These are phyloP conservation scores for Prinsepia uniflora DNA, from an alignment of 306 rosid genomes.

Conservation along the genomic window DNA sequence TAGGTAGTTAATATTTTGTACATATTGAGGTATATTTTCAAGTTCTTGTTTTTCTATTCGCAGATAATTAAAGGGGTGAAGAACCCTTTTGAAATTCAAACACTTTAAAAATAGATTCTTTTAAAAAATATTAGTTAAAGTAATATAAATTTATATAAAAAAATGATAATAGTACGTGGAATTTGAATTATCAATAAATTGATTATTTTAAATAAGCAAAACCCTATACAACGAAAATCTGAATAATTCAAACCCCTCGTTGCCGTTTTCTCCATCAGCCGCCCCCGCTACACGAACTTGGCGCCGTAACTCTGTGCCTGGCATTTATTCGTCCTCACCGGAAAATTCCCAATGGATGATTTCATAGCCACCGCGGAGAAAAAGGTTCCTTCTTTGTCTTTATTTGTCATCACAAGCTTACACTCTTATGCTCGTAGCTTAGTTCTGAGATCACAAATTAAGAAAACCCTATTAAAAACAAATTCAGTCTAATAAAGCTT, in stretches of 20 bases:
- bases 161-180: too few relatives aligned
- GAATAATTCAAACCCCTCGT: neutral
- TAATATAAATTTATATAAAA: too few relatives aligned
- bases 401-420: neutral
- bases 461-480: neutral
- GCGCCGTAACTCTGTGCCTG: neutral
- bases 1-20: too few relatives aligned
- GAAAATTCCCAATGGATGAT: conserved; percentile 38
- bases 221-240: too few relatives aligned
- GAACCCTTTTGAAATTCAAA: too few relatives aligned
- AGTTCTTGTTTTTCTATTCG: too few relatives aligned
- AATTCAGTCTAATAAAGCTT: too few relatives aligned
- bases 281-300: neutral
- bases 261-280: neutral
- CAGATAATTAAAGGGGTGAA: too few relatives aligned
- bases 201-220: neutral
- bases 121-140: too few relatives aligned
- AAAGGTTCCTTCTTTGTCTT: conserved; percentile 31
- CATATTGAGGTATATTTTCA: too few relatives aligned
- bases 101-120: too few relatives aligned
- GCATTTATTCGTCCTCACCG: neutral
- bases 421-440: neutral
- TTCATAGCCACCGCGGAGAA: conserved; percentile 55
- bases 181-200: too few relatives aligned
- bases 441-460: neutral